Evolutionary conservation across 108 stramenopile genomes (phyloP), one percentile per base, ranked within the genome.

Genomic region (Schizochytrium sp.): DNA sequence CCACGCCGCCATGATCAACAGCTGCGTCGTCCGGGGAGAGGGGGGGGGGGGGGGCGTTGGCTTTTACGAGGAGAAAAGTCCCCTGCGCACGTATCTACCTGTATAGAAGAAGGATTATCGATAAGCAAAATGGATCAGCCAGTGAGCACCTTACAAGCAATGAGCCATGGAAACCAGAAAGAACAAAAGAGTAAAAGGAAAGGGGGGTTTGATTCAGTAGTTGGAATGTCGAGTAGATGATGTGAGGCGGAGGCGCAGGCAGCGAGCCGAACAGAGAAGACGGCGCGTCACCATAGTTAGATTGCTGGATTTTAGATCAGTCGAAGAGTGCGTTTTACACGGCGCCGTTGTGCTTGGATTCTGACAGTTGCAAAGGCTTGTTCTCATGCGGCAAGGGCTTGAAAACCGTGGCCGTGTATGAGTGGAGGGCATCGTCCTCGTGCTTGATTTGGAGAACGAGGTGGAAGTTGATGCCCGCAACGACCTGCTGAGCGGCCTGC

Each of bases 381-480:
- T 53, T 28, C 51, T 83, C 76, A 45, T 83, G 76, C 14, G 76
- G 76, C 10, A 83, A 45, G 0, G 45, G 45, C 76, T 34, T 83
- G 76, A 53, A 83, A 18, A 83, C 76, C 19, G 19, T 43, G 25
- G 51, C 76, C 44, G 51, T 53, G 76, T 83, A 53, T 83, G 76
- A 83, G 76, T 83, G 76, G 45, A 53, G 45, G 51, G 76, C 76
- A 45, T 83, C 76, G 76, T 83, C 76, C 12, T 47, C 45, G 76
- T 83, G 76, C 76, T 83, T 83, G 51, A 83, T 83, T 3, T 83
- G 76, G 28, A 83, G 76, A 23, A 53, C 76, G 25, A 83, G 45
- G 76, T 53, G 76, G 51, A 53, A 83, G 5, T 83, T 83, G 43
- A 83, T 83, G 76, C 76, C 76, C 18, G 76, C 76, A 83, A 83